Percentiles rank a stretch among this genome's conserved stretches.
Evolutionary conservation across 306 rosid genomes (phyloP).

Genomic region (Gleditsia sinensis): DNA sequence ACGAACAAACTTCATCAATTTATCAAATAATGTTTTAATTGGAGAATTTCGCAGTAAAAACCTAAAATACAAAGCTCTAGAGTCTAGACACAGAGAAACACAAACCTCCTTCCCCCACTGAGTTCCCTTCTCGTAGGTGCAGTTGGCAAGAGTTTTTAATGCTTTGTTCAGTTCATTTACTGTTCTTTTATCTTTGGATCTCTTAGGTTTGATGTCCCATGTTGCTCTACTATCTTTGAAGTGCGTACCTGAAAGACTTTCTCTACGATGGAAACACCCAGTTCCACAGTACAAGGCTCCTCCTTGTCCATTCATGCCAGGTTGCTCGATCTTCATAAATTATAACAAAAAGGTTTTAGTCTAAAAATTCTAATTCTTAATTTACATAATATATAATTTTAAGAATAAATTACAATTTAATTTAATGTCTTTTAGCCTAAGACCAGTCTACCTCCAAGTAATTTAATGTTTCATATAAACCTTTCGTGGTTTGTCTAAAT

Average conservation of each 20-base stretch:
- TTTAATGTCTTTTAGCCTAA: no score
- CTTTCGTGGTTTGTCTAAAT: no score
- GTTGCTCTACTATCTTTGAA: conserved; percentile 31
- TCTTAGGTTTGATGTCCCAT: conserved; percentile 13
- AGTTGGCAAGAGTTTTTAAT: conserved; percentile 51
- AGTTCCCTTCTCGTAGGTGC: conserved; percentile 59
- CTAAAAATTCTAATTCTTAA: background rate
- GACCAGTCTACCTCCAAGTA: no score
- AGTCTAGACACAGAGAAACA: no score
- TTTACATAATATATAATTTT: no score
- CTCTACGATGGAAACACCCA: conserved; percentile 75
- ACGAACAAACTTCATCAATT: no score
- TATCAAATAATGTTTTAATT: no score
- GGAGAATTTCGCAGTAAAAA: conserved; percentile 37
- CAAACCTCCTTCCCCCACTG: conserved; percentile 70
- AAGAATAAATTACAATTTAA: no score
- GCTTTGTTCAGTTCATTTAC: conserved; percentile 52
- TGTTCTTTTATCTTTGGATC: conserved; percentile 37
- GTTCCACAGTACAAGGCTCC: conserved; percentile 70
- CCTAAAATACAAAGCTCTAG: no score
- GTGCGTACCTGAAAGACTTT: conserved; percentile 52
- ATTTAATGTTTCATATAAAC: no score
- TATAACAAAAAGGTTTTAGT: background rate
- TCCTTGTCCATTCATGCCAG: conserved; percentile 55
- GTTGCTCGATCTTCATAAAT: conserved; percentile 50